Conservation (phyloP, 768 basidiomycete genomes). For the Tubosaeta brunneosetosa region DNA sequence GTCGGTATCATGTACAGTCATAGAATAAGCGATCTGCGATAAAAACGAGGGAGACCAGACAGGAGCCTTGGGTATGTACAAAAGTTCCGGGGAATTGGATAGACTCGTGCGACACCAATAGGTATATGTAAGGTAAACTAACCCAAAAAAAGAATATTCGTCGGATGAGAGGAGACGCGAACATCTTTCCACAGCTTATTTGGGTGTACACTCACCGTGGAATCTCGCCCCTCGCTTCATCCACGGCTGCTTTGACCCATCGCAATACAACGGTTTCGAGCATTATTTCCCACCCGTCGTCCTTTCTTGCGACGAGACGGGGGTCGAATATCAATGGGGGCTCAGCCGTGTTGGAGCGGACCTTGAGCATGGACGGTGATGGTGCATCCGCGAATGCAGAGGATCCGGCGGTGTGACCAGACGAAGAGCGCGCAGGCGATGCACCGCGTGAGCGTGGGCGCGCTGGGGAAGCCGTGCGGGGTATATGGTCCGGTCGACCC, state of each 20-base stretch:
- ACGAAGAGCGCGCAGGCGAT: constrained; percentile 22
- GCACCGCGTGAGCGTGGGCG: constrained; percentile 14
- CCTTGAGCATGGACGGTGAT: constrained; percentile 29
- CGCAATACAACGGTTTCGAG: constrained; percentile 54
- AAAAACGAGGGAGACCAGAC: constrained; percentile 1
- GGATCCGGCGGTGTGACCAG: constrained; percentile 5
- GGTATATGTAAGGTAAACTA: constrained; percentile 6
- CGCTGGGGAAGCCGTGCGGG: constrained; percentile 22
- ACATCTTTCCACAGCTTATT: neutral
- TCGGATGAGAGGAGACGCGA: too few species aligned
- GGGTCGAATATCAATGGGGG: constrained; percentile 66
- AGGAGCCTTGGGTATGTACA: constrained; percentile 4
- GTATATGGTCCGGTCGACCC: constrained; percentile 23
- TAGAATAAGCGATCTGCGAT: constrained; percentile 12
- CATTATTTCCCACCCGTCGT: constrained; percentile 80
- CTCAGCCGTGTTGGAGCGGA: constrained; percentile 39
- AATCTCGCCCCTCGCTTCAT: constrained; percentile 52
- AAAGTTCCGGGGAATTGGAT: neutral
- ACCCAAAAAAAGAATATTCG: too few species aligned
- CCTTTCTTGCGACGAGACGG: constrained; percentile 63
- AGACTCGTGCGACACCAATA: constrained; percentile 10
- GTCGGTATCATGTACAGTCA: constrained; percentile 13
- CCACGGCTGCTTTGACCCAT: constrained; percentile 68
- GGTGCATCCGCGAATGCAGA: constrained; percentile 10
- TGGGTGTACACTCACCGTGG: constrained; percentile 13